Base-by-base conservation (phyloP, 176 grass and related monocot species). In the Musa itinerans region DNA sequence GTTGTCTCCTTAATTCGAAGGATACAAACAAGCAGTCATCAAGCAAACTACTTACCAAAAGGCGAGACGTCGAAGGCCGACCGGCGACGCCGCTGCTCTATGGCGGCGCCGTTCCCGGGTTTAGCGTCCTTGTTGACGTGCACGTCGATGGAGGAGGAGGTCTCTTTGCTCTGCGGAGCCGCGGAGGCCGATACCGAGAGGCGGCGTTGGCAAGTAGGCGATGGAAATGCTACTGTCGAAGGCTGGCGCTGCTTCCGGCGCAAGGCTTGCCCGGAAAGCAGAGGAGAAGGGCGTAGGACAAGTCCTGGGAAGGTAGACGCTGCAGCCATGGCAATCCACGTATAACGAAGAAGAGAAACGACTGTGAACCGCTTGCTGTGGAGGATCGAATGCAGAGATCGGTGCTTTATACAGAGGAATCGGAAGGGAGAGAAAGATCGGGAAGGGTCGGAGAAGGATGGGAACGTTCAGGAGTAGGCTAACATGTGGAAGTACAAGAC, bases 81-180 rank as follows among this genome's bases (percentile, higher is more conserved):
- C 19, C 85, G 89, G 9, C 85, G 93, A 2, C 76, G 81, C 15
- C 81, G 87, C 13, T 78, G 87, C 65, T 86, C 84, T 10, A 87
- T 77, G 0, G 78, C 55, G 10, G 82, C 76, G 8, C 66, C 76
- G 61, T 73, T 84, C 64, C 81, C 64, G 54, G 43, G 75, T 26
- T 70, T 72, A 0, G 12, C 74, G 73, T 88, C 56, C 63, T 84
- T 75, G 61, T 73, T 69, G 12, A 91, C 79, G 9, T 78, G 89
- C 2, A 96, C 83, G 25, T 87, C 83, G 69, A 92, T 69, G 20
- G 83, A 26, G 17, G 84, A 85, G 87, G 10, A 25, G 1, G 63
- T 3, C 23, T 96, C 89, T 50, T 76, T 81, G 73, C 76, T 96
- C 65, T 92, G 87, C 25, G 83, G 85, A 65, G 59, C 64, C 17